Evolutionary conservation across 352 stramenopile species (phyloP).

Genomic region (Paralagenidium karlingii): DNA sequence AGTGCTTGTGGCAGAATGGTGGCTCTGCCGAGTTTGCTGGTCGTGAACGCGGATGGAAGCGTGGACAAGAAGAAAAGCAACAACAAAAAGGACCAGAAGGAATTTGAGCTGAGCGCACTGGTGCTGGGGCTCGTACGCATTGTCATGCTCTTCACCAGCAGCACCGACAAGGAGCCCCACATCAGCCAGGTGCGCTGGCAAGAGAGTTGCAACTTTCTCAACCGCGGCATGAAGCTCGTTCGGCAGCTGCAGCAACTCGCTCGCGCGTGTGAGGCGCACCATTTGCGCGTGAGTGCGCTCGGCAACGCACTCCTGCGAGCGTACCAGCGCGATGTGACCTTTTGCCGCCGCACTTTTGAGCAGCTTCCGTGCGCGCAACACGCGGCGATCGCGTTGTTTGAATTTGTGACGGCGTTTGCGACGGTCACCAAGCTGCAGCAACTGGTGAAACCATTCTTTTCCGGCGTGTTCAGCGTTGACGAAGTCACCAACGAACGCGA

Average conservation of each 20-base stretch:
- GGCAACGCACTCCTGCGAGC: conserved; percentile 25
- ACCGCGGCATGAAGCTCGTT: conserved; percentile 23
- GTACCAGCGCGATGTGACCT: conserved; percentile 30
- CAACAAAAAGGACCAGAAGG: conserved; percentile 7
- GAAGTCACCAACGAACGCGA: conserved; percentile 21
- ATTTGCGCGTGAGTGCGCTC: conserved; percentile 22
- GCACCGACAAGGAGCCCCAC: conserved; percentile 34
- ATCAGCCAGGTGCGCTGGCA: conserved; percentile 44
- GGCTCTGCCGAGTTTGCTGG: conserved; percentile 12
- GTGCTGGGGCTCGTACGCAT: conserved; percentile 61
- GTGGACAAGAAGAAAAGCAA: too few relatives aligned
- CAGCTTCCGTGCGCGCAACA: conserved; percentile 25
- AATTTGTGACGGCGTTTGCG: conserved; percentile 33
- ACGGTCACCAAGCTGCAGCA: conserved; percentile 27
- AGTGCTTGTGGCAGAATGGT: conserved; percentile 37
- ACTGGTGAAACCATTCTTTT: conserved; percentile 15
- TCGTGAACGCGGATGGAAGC: not conserved
- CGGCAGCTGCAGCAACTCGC: conserved; percentile 42
- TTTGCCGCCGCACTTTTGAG: conserved; percentile 32
- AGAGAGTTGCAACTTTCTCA: conserved; percentile 41
- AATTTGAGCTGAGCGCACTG: conserved; percentile 25
- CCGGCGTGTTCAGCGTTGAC: not conserved
- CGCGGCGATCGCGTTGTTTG: conserved; percentile 36
- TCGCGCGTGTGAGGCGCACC: conserved; percentile 15
- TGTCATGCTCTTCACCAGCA: conserved; percentile 49